These are phyloP conservation scores for Marasmius tenuissimus DNA, from an alignment of 1,284 basidiomycete genomes.

Conservation along the genomic window DNA sequence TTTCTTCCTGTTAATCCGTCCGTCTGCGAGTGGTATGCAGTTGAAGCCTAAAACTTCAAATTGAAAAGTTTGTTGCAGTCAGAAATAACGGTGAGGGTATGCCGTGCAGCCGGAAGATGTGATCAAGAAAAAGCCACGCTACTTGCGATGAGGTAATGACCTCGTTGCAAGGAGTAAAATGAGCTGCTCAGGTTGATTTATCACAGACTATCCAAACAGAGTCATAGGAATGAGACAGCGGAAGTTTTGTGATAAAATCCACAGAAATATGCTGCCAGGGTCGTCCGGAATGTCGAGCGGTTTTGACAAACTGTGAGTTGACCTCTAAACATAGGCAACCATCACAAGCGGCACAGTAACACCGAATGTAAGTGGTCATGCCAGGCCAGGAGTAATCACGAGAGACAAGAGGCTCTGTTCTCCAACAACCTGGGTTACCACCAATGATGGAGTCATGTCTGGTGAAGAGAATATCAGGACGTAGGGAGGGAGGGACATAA, in stretches of 20 bases:
- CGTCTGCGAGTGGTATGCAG: background rate
- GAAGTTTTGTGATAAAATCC: slow-evolving; percentile 34
- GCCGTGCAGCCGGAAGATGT: background rate
- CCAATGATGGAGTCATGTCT: background rate
- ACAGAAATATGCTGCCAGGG: slow-evolving; percentile 34
- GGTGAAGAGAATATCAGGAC: background rate
- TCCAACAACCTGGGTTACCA: background rate
- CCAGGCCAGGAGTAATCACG: background rate
- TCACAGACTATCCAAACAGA: slow-evolving; percentile 34
- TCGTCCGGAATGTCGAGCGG: slow-evolving; percentile 20
- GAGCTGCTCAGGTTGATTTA: slow-evolving; percentile 33
- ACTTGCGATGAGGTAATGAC: slow-evolving; percentile 19
- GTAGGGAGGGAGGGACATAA: too few species aligned
- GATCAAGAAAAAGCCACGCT: background rate
- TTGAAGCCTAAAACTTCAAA: background rate
- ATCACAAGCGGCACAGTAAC: slow-evolving; percentile 15
- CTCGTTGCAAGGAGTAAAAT: slow-evolving; percentile 32
- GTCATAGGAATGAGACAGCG: slow-evolving; percentile 25
- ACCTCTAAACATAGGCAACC: background rate
- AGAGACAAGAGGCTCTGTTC: background rate
- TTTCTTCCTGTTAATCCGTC: background rate
- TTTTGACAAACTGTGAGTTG: background rate
- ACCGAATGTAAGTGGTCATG: background rate
- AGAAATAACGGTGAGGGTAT: slow-evolving; percentile 21
- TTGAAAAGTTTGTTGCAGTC: background rate